A percentile compares a stretch with the other conserved stretches of the same genome.
Evolutionary conservation across 441 rosid genomes (phyloP).

Genomic region (Daphne laureola): DNA sequence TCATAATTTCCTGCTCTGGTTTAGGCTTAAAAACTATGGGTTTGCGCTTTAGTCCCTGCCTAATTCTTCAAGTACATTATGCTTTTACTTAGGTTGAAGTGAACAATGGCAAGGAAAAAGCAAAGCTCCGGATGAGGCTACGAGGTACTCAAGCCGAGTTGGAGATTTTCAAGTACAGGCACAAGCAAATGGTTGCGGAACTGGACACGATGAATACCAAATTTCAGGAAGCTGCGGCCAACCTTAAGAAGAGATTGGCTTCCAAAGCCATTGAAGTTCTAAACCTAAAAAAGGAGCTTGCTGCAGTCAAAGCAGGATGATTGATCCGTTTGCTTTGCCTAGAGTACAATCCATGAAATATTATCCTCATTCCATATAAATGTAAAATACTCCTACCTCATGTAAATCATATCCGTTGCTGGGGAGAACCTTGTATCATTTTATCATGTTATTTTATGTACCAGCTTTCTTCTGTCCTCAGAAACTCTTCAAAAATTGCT

Average conservation of each 20-base stretch:
- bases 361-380: too few relatives aligned
- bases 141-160: constrained; percentile 66
- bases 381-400: too few relatives aligned
- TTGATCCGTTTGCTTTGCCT: not conserved
- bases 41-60: not conserved
- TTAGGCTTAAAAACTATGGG: not conserved
- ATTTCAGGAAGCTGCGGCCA: constrained; percentile 53
- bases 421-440: too few relatives aligned
- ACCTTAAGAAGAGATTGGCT: constrained; percentile 52
- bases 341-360: too few relatives aligned
- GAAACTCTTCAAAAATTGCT: too few relatives aligned
- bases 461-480: too few relatives aligned
- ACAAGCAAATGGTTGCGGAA: constrained; percentile 41
- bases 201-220: constrained; percentile 48
- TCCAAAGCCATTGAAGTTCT: constrained; percentile 45
- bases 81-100: constrained; percentile 39
- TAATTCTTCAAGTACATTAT: not conserved
- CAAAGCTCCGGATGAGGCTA: constrained; percentile 74
- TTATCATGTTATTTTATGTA: too few relatives aligned
- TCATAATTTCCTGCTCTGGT: not conserved
- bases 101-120: constrained; percentile 40
- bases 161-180: constrained; percentile 49
- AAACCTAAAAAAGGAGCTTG: constrained; percentile 64
- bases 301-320: constrained; percentile 18
- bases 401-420: too few relatives aligned